Conservation (phyloP, 2,329 filamentous ascomycete species). For the Microsporum audouinii region DNA sequence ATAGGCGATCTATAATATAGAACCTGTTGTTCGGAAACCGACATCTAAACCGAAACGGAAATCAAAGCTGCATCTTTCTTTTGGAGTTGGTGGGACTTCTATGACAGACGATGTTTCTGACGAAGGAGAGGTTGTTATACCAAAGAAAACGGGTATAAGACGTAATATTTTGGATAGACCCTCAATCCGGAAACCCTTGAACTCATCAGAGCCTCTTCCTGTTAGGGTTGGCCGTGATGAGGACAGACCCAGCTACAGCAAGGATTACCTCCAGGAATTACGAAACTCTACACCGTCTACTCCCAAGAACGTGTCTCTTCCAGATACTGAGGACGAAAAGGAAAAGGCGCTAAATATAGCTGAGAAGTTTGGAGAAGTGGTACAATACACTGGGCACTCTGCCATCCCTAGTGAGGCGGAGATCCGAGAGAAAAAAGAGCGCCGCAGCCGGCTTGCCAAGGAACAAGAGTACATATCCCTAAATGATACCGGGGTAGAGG, state of each 20-base stretch:
- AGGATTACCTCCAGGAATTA: conserved; percentile 74
- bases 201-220: conserved; percentile 43
- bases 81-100: conserved; percentile 5
- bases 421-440: conserved; percentile 81
- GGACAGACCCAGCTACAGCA: conserved; percentile 68
- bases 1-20: not conserved
- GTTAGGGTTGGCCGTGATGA: conserved; percentile 51
- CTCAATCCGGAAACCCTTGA: conserved; percentile 46
- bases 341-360: conserved; percentile 40
- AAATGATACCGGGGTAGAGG: conserved; percentile 18
- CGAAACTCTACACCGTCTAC: conserved; percentile 76
- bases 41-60: conserved; percentile 5
- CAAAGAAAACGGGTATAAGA: conserved; percentile 53
- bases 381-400: conserved; percentile 24
- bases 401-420: conserved; percentile 70
- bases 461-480: conserved; percentile 46
- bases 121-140: conserved; percentile 45
- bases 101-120: conserved; percentile 41
- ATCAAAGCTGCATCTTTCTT: conserved; percentile 9
- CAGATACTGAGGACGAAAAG: conserved; percentile 18
- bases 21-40: conserved; percentile 1
- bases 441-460: conserved; percentile 67
- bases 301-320: conserved; percentile 45
- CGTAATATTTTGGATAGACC: conserved; percentile 57
- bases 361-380: conserved; percentile 37